Evolutionary conservation across 2,329 filamentous ascomycete genomes (phyloP).

Genomic region (Capronia americana): DNA sequence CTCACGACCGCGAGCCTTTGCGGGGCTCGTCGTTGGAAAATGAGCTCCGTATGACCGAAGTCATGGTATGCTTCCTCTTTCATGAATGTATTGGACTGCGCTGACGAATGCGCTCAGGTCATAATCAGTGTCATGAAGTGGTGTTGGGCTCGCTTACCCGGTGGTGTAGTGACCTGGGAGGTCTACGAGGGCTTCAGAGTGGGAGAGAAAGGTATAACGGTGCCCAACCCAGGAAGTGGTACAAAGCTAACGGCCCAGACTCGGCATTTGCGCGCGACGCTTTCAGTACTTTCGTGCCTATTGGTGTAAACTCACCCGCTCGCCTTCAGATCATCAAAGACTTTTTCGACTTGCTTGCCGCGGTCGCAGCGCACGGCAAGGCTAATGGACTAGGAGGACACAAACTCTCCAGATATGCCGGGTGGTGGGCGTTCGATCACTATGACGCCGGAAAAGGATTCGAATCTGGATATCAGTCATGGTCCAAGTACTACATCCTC

Average conservation of each 20-base stretch:
- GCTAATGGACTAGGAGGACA: slow-evolving; percentile 89
- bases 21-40: slow-evolving; percentile 75
- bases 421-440: slow-evolving; percentile 99
- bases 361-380: slow-evolving; percentile 91
- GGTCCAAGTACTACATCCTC: slow-evolving; percentile 69
- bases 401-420: slow-evolving; percentile 92
- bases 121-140: slow-evolving; percentile 94
- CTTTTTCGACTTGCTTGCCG: slow-evolving; percentile 92
- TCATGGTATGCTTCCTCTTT: slow-evolving; percentile 69
- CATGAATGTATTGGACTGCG: slow-evolving; percentile 3
- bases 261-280: slow-evolving; percentile 90
- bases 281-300: slow-evolving; percentile 93
- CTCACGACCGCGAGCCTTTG: slow-evolving; percentile 64
- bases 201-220: slow-evolving; percentile 78
- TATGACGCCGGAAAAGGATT: slow-evolving; percentile 87
- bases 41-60: slow-evolving; percentile 90
- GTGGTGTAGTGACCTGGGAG: slow-evolving; percentile 95
- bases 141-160: slow-evolving; percentile 93
- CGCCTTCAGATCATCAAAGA: slow-evolving; percentile 90
- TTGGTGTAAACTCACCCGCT: slow-evolving; percentile 86
- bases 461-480: slow-evolving; percentile 89
- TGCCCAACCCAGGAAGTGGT: slow-evolving; percentile 21
- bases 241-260: slow-evolving; percentile 61
- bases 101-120: slow-evolving; percentile 63
- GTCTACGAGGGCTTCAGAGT: slow-evolving; percentile 95